Percentiles rank a stretch among this genome's conserved stretches.
Evolutionary conservation across 495 filamentous ascomycete genomes (phyloP).

Genomic region (Neurospora sp.): DNA sequence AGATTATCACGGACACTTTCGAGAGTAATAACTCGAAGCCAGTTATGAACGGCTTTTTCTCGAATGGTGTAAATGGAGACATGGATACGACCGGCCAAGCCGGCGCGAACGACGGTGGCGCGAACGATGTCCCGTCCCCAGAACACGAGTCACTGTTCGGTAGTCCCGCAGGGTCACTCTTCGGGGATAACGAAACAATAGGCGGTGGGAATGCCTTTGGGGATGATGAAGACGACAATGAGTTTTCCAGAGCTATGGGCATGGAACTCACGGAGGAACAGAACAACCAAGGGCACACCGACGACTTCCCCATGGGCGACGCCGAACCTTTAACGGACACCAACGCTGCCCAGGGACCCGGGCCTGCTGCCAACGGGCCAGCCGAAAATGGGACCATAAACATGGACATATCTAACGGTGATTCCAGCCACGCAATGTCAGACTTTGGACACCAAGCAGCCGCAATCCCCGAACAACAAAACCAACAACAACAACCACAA

Average conservation of each 20-base stretch:
- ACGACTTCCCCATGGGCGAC: constrained; percentile 31
- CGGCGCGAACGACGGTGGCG: not conserved
- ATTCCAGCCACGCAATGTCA: constrained; percentile 14
- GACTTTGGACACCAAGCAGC: constrained; percentile 10
- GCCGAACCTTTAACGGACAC: constrained; percentile 3
- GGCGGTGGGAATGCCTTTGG: constrained; percentile 48
- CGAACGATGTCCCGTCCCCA: constrained; percentile 47
- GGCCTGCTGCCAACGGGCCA: not conserved
- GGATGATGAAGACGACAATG: constrained; percentile 68
- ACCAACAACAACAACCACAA: not conserved
- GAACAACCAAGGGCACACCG: constrained; percentile 31
- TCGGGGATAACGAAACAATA: constrained; percentile 49
- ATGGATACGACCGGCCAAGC: not conserved
- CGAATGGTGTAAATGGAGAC: constrained; percentile 20
- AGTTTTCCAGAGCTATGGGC: constrained; percentile 71
- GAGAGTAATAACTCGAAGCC: constrained; percentile 42
- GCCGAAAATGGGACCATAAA: not conserved
- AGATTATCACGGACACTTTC: constrained; percentile 54
- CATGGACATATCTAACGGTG: constrained; percentile 19
- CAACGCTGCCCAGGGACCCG: not conserved
- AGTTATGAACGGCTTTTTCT: constrained; percentile 35
- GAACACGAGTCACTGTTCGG: constrained; percentile 65
- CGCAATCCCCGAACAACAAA: constrained; percentile 2
- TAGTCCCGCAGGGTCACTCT: constrained; percentile 45
- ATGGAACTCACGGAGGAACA: constrained; percentile 31